Conservation (phyloP, 2,329 filamentous ascomycete species). For the Elsinoe australis region DNA sequence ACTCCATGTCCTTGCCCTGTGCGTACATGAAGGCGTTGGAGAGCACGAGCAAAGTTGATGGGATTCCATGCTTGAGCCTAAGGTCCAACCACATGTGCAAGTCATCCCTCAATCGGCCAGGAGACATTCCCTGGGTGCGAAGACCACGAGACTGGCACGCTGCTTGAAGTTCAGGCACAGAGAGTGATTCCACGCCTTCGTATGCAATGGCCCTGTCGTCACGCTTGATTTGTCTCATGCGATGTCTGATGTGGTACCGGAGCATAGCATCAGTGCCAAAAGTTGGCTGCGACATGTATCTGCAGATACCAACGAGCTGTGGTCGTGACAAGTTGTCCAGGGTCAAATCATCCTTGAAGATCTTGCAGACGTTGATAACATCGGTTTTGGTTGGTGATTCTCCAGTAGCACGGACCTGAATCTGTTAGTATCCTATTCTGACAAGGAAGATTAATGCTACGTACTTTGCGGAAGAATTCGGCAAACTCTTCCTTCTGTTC, state of each 20-base stretch:
- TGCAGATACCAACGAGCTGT: constrained; percentile 94
- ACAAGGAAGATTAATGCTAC: neutral
- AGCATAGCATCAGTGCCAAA: constrained; percentile 98
- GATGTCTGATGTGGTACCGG: constrained; percentile 90
- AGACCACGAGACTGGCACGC: constrained; percentile 89
- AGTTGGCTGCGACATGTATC: constrained; percentile 95
- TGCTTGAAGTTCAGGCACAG: constrained; percentile 86
- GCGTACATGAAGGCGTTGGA: constrained; percentile 98
- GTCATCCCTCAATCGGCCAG: constrained; percentile 78
- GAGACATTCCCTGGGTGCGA: constrained; percentile 84
- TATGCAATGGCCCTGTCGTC: constrained; percentile 91
- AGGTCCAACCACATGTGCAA: constrained; percentile 91
- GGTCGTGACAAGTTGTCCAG: constrained; percentile 94
- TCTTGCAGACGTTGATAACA: constrained; percentile 97
- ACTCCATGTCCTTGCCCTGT: constrained; percentile 74
- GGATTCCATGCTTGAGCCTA: constrained; percentile 87
- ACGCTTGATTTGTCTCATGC: constrained; percentile 98
- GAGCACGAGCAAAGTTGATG: constrained; percentile 86
- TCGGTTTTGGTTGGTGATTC: constrained; percentile 82
- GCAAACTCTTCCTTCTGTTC: constrained; percentile 74
- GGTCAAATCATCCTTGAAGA: constrained; percentile 96
- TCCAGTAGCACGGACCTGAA: constrained; percentile 62
- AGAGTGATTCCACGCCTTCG: constrained; percentile 86
- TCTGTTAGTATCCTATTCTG: constrained; percentile 19
- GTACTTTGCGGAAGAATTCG: constrained; percentile 92